These are phyloP conservation scores for Polygonum aviculare DNA, from an alignment of 148 eudicot genomes.

Conservation along the genomic window DNA sequence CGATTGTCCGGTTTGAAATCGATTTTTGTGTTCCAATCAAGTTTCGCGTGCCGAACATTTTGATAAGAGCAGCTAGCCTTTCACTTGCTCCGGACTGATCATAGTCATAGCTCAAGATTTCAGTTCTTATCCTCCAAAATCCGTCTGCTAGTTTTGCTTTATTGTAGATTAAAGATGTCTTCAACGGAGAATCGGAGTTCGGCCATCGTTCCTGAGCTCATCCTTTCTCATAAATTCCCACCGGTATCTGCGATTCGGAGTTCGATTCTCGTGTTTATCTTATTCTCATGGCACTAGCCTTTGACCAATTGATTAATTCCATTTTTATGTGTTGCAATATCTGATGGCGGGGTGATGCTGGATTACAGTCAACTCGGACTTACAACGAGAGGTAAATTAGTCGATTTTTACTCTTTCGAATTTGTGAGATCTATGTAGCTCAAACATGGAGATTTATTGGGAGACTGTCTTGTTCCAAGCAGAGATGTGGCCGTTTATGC, in stretches of 20 bases:
- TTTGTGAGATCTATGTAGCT: background rate
- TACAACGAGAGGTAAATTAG: conserved; percentile 5
- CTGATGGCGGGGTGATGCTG: background rate
- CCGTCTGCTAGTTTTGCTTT: background rate
- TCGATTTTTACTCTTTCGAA: background rate
- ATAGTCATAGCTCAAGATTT: background rate
- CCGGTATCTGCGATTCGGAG: conserved; percentile 28
- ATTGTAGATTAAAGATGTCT: conserved; percentile 8
- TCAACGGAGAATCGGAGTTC: background rate
- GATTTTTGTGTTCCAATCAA: background rate
- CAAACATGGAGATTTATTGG: background rate
- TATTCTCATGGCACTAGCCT: background rate
- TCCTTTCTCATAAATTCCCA: conserved; percentile 55
- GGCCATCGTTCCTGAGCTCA: conserved; percentile 52
- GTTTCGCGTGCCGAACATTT: background rate
- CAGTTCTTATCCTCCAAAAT: background rate
- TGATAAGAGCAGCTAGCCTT: background rate
- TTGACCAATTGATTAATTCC: background rate
- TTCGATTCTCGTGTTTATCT: background rate
- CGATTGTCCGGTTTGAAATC: background rate
- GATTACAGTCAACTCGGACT: conserved; percentile 1
- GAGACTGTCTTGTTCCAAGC: background rate
- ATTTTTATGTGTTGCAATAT: background rate
- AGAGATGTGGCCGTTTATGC: conserved; percentile 92
- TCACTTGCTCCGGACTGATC: background rate